Percentiles rank a stretch among this genome's conserved stretches.
These are phyloP conservation scores for Penicillium sp. DNA, from an alignment of 2,329 filamentous ascomycete species.

Conservation along the genomic window DNA sequence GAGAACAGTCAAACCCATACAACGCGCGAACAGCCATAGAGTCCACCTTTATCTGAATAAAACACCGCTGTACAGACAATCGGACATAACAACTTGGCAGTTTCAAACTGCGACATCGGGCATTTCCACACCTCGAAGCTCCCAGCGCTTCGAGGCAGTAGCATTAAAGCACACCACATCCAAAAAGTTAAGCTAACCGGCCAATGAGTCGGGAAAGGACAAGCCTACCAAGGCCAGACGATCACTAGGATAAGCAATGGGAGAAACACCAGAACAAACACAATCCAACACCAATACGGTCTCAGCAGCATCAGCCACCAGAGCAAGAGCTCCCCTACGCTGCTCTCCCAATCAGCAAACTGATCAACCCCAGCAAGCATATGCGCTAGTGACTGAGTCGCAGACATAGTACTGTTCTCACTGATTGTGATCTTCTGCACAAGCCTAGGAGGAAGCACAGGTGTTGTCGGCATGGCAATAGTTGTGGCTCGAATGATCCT, in stretches of 20 bases:
- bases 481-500: background rate
- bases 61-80: background rate
- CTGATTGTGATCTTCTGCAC: background rate
- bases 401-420: background rate
- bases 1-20: too few relatives aligned
- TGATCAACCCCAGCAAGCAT: background rate
- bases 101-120: background rate
- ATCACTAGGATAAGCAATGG: background rate
- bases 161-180: background rate
- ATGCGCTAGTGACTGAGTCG: background rate
- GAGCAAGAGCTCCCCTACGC: background rate
- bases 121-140: background rate
- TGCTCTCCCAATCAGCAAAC: background rate
- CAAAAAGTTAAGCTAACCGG: background rate
- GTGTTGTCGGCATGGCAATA: too few relatives aligned
- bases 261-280: background rate
- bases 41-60: background rate
- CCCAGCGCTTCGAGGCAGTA: background rate
- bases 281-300: background rate
- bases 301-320: background rate
- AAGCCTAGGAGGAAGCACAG: background rate
- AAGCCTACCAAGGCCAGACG: background rate
- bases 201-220: background rate
- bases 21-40: background rate
- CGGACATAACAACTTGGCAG: background rate